These are phyloP conservation scores for Debaryomycetaceae sp. DNA, from an alignment of 1,139 yeast species.

Conservation along the genomic window DNA sequence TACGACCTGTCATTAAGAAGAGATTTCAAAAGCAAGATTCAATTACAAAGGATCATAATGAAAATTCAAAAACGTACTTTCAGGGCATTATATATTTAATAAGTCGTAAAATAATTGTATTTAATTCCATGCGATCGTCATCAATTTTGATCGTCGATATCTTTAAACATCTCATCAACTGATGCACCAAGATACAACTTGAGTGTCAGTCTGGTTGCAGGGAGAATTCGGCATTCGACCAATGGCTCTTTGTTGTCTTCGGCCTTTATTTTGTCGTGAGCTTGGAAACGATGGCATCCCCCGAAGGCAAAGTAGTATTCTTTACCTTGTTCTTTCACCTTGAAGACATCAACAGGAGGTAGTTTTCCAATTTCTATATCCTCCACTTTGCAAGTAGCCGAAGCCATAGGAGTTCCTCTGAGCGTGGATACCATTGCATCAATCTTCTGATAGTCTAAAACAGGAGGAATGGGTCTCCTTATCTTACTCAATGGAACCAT, in stretches of 20 bases:
- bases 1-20: no score
- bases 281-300: constrained; percentile 82
- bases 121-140: neutral
- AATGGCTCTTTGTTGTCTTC: constrained; percentile 32
- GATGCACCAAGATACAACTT: constrained; percentile 63
- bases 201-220: constrained; percentile 63
- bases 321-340: constrained; percentile 59
- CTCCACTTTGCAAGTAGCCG: constrained; percentile 58
- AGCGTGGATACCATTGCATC: constrained; percentile 77
- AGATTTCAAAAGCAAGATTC: no score
- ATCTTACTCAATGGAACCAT: constrained; percentile 64
- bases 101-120: neutral
- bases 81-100: neutral
- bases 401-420: constrained; percentile 59
- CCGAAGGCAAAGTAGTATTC: constrained; percentile 76
- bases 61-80: no score
- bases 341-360: constrained; percentile 75
- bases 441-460: constrained; percentile 65
- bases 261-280: constrained; percentile 49
- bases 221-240: constrained; percentile 64
- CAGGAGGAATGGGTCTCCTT: constrained; percentile 81
- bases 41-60: no score
- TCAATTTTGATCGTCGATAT: constrained; percentile 7
- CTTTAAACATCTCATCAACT: constrained; percentile 52
- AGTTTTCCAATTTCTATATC: constrained; percentile 59